These are phyloP conservation scores for Chrysoporthe puriensis DNA, from an alignment of 2,329 filamentous ascomycete species.

Conservation along the genomic window DNA sequence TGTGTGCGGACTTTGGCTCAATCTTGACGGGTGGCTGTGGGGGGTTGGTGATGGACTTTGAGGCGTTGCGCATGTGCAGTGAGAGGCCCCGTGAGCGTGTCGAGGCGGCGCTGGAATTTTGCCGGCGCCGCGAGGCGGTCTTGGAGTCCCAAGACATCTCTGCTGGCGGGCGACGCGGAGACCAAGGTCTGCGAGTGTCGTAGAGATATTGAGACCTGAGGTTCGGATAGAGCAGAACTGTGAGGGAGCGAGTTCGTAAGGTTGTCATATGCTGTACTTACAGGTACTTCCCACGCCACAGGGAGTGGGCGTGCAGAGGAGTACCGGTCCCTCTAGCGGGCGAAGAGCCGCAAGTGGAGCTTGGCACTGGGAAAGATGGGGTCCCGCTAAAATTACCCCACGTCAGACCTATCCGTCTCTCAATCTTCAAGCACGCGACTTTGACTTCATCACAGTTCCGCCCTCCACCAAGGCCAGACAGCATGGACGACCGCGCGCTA, in stretches of 20 bases:
- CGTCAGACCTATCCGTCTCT: constrained; percentile 20
- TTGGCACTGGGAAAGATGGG: background rate
- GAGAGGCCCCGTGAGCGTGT: constrained; percentile 42
- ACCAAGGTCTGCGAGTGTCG: background rate
- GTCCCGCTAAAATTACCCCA: constrained; percentile 20
- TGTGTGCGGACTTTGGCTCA: constrained; percentile 61
- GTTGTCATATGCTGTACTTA: constrained; percentile 1
- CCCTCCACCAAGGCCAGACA: background rate
- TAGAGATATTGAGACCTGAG: background rate
- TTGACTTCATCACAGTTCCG: background rate
- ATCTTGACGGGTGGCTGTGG: constrained; percentile 34
- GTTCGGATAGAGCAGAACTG: background rate
- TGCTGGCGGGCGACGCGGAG: background rate
- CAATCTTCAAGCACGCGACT: constrained; percentile 10
- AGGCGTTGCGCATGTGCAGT: constrained; percentile 46
- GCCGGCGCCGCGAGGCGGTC: constrained; percentile 45
- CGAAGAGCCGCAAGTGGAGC: constrained; percentile 5
- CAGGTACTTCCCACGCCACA: background rate
- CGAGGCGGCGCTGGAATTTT: constrained; percentile 49
- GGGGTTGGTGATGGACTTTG: constrained; percentile 32
- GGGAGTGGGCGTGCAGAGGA: background rate
- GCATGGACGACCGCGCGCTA: constrained; percentile 33
- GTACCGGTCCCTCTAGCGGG: constrained; percentile 2
- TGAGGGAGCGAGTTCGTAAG: background rate
- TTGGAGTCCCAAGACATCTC: constrained; percentile 47